Percentiles rank a stretch among this genome's conserved stretches.
Conservation (phyloP, 2,329 filamentous ascomycete species). For the Aspergillus jensenii region DNA sequence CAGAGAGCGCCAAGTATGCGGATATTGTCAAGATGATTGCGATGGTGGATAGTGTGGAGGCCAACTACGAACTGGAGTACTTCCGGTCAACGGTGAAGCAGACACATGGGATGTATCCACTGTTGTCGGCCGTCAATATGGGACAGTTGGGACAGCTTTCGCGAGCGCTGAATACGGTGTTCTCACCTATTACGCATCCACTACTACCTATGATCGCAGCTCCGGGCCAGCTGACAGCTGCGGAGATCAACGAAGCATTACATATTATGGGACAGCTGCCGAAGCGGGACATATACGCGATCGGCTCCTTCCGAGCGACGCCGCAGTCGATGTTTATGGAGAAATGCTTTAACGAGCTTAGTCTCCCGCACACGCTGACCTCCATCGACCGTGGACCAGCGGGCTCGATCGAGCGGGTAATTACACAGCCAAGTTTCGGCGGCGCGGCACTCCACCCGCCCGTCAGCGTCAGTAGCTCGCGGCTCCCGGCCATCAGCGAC, state of each 20-base stretch:
- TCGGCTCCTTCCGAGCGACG: conserved; percentile 70
- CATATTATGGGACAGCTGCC: conserved; percentile 78
- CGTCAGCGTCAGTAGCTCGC: conserved; percentile 56
- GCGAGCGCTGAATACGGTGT: conserved; percentile 78
- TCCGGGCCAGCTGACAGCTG: conserved; percentile 79
- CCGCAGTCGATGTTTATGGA: conserved; percentile 83
- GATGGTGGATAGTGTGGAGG: conserved; percentile 75
- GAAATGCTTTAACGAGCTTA: conserved; percentile 77
- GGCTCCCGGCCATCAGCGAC: conserved; percentile 68
- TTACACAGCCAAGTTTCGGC: conserved; percentile 73
- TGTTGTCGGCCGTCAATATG: conserved; percentile 84
- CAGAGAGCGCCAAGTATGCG: conserved; percentile 69
- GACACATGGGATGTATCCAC: conserved; percentile 65
- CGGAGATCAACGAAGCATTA: conserved; percentile 78
- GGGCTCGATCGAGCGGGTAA: conserved; percentile 68
- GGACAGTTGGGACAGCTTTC: conserved; percentile 82
- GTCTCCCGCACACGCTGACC: conserved; percentile 79
- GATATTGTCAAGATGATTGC: conserved; percentile 92
- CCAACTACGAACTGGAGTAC: conserved; percentile 88
- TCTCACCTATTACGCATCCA: conserved; percentile 85
- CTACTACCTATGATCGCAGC: conserved; percentile 80
- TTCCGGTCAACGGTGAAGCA: conserved; percentile 75
- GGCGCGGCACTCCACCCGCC: conserved; percentile 79
- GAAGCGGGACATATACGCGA: conserved; percentile 76
- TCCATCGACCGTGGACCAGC: conserved; percentile 70